Evolutionary conservation across 352 stramenopile genomes (phyloP).

Genomic region (Peronospora farinosa): DNA sequence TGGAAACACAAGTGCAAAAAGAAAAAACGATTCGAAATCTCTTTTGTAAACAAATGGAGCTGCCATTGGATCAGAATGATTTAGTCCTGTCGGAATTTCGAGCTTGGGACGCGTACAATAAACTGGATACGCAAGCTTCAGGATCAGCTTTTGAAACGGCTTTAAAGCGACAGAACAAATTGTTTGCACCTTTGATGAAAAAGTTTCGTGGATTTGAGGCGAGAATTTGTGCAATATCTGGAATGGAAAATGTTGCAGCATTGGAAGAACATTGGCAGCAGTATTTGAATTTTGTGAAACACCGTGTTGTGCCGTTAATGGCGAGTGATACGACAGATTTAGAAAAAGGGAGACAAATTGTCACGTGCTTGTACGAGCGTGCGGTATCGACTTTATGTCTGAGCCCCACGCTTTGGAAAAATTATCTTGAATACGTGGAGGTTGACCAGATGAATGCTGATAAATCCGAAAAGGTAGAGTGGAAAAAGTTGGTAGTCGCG

Average conservation of each 20-base stretch:
- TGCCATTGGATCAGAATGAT: conserved; percentile 69
- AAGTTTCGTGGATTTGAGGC: conserved; percentile 55
- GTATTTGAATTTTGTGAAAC: conserved; percentile 64
- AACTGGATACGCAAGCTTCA: conserved; percentile 17
- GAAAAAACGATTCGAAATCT: conserved; percentile 36
- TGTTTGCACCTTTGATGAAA: conserved; percentile 48
- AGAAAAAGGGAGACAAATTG: conserved; percentile 14
- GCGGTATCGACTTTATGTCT: conserved; percentile 50
- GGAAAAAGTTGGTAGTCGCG: conserved; percentile 21
- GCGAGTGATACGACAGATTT: conserved; percentile 2
- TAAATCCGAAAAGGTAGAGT: background rate
- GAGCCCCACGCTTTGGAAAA: conserved; percentile 46
- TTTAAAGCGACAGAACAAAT: conserved; percentile 31
- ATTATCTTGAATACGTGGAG: conserved; percentile 44
- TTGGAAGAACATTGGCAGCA: conserved; percentile 36
- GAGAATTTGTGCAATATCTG: conserved; percentile 6
- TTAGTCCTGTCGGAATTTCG: conserved; percentile 69
- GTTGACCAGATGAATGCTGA: background rate
- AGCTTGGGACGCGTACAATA: conserved; percentile 65
- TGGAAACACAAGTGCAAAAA: conserved; percentile 20
- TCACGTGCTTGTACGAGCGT: conserved; percentile 54
- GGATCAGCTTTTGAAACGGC: conserved; percentile 24
- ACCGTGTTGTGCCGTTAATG: conserved; percentile 39
- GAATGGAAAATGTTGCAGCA: conserved; percentile 11
- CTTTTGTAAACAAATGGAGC: conserved; percentile 46